Percentiles rank a stretch among this genome's conserved stretches.
phyloP scores from a whole-genome alignment of 73 alveolate genomes.

The Breviolum minutum region DNA sequence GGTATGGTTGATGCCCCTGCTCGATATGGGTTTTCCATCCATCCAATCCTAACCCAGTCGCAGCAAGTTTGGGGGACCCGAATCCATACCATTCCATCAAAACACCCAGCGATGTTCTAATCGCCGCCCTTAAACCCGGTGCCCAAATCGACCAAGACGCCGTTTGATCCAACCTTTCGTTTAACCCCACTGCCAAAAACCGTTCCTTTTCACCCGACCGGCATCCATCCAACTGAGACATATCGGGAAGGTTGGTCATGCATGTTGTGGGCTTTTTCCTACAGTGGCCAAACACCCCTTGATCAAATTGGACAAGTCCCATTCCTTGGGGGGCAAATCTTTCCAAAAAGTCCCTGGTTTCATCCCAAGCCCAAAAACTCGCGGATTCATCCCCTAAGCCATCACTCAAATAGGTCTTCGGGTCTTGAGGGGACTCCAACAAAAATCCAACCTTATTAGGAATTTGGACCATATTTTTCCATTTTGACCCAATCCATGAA shows the following conservation, averaged over 20 bases:
- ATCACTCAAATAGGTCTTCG: neutral
- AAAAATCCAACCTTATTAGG: neutral
- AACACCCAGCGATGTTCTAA: too few relatives aligned
- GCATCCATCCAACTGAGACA: neutral
- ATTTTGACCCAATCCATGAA: neutral
- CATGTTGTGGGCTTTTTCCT: neutral
- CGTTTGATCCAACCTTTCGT: neutral
- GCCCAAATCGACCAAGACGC: neutral
- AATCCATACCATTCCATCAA: too few relatives aligned
- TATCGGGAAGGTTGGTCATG: neutral
- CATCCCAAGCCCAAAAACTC: slow-evolving; percentile 1
- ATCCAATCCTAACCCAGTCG: too few relatives aligned
- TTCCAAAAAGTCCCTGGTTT: neutral
- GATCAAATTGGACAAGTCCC: neutral
- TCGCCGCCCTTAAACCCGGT: neutral
- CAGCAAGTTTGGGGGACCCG: too few relatives aligned
- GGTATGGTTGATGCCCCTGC: neutral
- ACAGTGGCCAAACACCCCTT: neutral
- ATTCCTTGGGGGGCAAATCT: neutral
- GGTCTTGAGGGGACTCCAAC: neutral
- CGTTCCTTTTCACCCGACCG: neutral
- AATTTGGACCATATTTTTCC: neutral
- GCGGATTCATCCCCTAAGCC: neutral
- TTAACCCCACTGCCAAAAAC: neutral
- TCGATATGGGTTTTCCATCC: neutral